Evolutionary conservation across 208 protist species (phyloP).

Genomic region (Leishmania tarentolae): DNA sequence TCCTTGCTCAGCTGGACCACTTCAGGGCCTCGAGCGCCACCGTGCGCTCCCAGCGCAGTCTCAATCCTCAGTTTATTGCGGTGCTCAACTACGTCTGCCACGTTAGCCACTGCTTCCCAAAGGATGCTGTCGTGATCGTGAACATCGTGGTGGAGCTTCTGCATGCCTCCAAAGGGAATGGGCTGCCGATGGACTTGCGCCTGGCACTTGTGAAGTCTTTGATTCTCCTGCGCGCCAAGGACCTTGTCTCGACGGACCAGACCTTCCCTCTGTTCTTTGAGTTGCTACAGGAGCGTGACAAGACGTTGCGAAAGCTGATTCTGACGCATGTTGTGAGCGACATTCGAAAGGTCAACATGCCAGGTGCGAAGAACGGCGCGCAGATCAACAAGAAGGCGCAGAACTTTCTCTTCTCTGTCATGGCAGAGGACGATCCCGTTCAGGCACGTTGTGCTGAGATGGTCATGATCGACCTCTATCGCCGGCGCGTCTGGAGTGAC

Average conservation of each 20-base stretch:
- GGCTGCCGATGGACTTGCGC: slow-evolving; percentile 84
- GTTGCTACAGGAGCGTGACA: slow-evolving; percentile 96
- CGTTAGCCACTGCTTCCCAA: slow-evolving; percentile 91
- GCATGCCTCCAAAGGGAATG: slow-evolving; percentile 67
- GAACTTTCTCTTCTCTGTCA: slow-evolving; percentile 95
- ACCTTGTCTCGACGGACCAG: slow-evolving; percentile 80
- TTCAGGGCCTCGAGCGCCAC: slow-evolving; percentile 92
- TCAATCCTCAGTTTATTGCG: slow-evolving; percentile 88
- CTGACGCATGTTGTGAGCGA: slow-evolving; percentile 95
- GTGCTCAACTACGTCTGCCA: slow-evolving; percentile 88
- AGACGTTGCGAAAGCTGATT: slow-evolving; percentile 88
- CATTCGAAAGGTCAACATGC: slow-evolving; percentile 94
- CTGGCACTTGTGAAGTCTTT: slow-evolving; percentile 90
- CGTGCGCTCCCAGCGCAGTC: slow-evolving; percentile 81
- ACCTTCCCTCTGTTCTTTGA: slow-evolving; percentile 96
- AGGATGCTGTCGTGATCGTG: slow-evolving; percentile 72
- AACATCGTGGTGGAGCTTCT: slow-evolving; percentile 92
- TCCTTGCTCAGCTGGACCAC: slow-evolving; percentile 94
- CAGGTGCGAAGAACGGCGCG: slow-evolving; percentile 83
- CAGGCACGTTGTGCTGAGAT: slow-evolving; percentile 95
- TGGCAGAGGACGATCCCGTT: slow-evolving; percentile 91
- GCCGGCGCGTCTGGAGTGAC: slow-evolving; percentile 94
- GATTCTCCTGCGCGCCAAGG: slow-evolving; percentile 94
- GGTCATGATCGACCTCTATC: slow-evolving; percentile 98
- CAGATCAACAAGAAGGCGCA: slow-evolving; percentile 94